Percentiles rank a stretch among this genome's conserved stretches.
phyloP scores from a whole-genome alignment of 495 filamentous ascomycete genomes.

The Lasiosphaeris hirsuta region DNA sequence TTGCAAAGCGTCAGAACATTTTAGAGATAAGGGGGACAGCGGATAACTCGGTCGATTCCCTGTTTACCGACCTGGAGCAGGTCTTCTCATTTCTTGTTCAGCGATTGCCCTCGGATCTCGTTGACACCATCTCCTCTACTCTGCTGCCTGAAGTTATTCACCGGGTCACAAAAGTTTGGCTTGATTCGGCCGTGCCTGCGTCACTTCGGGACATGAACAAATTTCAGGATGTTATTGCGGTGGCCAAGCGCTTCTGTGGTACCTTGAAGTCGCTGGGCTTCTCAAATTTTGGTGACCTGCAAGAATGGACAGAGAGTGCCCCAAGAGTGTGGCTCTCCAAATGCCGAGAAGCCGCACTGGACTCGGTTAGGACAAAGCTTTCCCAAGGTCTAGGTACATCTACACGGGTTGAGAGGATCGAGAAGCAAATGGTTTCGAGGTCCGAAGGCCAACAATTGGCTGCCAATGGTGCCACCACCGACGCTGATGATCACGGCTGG shows the following conservation, averaged over 20 bases:
- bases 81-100: slow-evolving; percentile 64
- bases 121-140: slow-evolving; percentile 57
- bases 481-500: slow-evolving; percentile 66
- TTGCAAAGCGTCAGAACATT: slow-evolving; percentile 31
- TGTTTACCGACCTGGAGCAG: slow-evolving; percentile 57
- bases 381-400: slow-evolving; percentile 55
- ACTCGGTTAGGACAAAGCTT: slow-evolving; percentile 66
- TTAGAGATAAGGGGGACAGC: slow-evolving; percentile 31
- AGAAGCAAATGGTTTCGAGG: slow-evolving; percentile 72
- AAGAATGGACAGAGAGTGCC: slow-evolving; percentile 76
- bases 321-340: slow-evolving; percentile 84
- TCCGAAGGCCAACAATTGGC: slow-evolving; percentile 60
- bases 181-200: slow-evolving; percentile 71
- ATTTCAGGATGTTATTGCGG: slow-evolving; percentile 63
- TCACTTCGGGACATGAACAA: slow-evolving; percentile 62
- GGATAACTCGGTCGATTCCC: slow-evolving; percentile 39
- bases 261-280: slow-evolving; percentile 60
- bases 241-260: slow-evolving; percentile 59
- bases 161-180: slow-evolving; percentile 66
- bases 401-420: slow-evolving; percentile 72
- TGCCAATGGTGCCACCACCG: slow-evolving; percentile 45
- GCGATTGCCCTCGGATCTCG: slow-evolving; percentile 61
- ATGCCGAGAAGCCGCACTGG: slow-evolving; percentile 71
- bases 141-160: slow-evolving; percentile 65
- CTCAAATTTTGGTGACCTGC: slow-evolving; percentile 64